Base-by-base conservation (phyloP, 2,329 filamentous ascomycete species). In the Xylariaceae sp. region DNA sequence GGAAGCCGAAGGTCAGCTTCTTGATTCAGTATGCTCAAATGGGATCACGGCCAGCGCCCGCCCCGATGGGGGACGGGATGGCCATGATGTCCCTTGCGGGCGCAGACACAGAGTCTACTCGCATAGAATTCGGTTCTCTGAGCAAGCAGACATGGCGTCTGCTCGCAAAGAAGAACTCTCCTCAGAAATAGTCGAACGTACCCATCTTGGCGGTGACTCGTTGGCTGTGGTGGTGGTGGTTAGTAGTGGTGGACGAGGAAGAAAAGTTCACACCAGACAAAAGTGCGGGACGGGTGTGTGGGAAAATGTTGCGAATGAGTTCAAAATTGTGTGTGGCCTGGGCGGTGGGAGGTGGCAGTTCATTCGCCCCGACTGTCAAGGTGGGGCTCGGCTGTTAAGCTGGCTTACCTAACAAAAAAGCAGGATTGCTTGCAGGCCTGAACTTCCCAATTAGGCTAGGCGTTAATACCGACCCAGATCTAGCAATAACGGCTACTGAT, bases 11-110 rank as follows among this genome's bases (percentile, higher is more conserved):
- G 71, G 79, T 86, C 81, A 86, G 83, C 82, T 80, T 78, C 77
- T 71, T 69, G 72, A 76, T 78, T 76, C 74, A 74, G 79, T 79
- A 86, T 86, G 83, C 83, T 86, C 83, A 80, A 57, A 53, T 60
- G 47, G 61, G 61, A 62, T 54, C 56, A 55, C 54, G 22, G 22
- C 22, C 22, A 28, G 22, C 22, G 22, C 22, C 22, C 22, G 22
- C 22, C 22, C 22, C 22, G 22, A 28, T 28, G 41, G 39, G 54
- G 44, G 49, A 59, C 51, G 44, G 51, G 50, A 48, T 28, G 22
- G 22, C 11, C 47, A 36, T 45, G 48, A 48, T 39, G 16, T 42
- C 42, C 48, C 44, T 47, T 42, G 46, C 44, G 54, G 56, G 45
- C 56, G 56, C 56, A 58, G 54, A 47, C 56, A 55, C 54, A 54